phyloP scores from a whole-genome alignment of 1,139 yeast species.

The Hyphopichia fennica region DNA sequence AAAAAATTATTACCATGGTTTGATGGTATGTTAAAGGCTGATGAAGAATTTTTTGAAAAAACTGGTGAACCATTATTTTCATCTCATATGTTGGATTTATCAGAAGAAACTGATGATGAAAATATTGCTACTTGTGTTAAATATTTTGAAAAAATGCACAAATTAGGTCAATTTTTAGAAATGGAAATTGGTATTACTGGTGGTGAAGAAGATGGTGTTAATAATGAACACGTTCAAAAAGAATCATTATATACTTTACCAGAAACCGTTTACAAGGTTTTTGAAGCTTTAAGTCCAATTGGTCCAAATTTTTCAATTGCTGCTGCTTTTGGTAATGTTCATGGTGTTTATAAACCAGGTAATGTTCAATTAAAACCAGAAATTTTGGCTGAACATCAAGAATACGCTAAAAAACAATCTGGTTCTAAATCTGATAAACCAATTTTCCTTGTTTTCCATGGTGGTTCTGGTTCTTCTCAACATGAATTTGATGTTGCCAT shows the following conservation, averaged over 20 bases:
- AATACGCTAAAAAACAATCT: constrained; percentile 67
- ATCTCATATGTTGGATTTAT: constrained; percentile 97
- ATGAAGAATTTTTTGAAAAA: constrained; percentile 82
- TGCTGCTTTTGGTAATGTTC: constrained; percentile 99
- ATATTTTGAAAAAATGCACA: constrained; percentile 93
- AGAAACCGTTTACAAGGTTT: constrained; percentile 89
- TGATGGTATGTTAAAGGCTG: constrained; percentile 97
- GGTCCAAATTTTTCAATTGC: constrained; percentile 99
- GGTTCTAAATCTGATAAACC: constrained; percentile 64
- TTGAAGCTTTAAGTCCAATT: constrained; percentile 86
- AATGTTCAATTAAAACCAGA: constrained; percentile 92
- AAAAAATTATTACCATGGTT: constrained; percentile 97
- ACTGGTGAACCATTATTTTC: constrained; percentile 97
- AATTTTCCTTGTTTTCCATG: constrained; percentile 98
- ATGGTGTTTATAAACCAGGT: constrained; percentile 99
- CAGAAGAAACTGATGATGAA: constrained; percentile 95
- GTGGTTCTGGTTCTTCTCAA: constrained; percentile 98
- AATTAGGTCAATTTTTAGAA: constrained; percentile 96
- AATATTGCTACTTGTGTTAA: constrained; percentile 93
- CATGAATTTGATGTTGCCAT: constrained; percentile 91
- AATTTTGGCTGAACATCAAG: constrained; percentile 95
- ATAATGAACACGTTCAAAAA: constrained; percentile 90
- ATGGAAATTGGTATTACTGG: constrained; percentile 99
- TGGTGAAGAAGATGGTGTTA: constrained; percentile 99
- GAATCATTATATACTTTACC: constrained; percentile 91